Conservation (phyloP, 2,329 filamentous ascomycete species). For the Rasamsonia emersonii region DNA sequence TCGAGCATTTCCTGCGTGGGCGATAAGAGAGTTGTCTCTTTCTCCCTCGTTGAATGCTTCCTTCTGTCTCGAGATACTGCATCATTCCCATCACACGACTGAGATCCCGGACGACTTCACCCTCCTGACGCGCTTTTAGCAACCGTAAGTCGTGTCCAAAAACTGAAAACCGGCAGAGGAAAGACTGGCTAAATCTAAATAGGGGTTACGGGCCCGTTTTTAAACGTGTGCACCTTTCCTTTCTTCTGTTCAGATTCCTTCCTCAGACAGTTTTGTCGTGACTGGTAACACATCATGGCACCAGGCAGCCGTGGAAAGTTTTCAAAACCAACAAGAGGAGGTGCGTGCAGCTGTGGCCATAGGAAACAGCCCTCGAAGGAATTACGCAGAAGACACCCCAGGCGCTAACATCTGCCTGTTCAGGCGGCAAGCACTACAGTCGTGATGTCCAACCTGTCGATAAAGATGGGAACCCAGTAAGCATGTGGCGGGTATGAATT, state of each 20-base stretch:
- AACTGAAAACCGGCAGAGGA: too few species aligned
- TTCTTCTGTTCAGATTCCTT: neutral
- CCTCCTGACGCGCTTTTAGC: too few species aligned
- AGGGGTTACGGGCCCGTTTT: too few species aligned
- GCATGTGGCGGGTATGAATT: conserved; percentile 68
- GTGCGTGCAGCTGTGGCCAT: conserved; percentile 1
- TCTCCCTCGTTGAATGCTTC: neutral
- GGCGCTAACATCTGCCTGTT: neutral
- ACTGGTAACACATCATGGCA: conserved; percentile 6
- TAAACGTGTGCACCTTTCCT: too few species aligned
- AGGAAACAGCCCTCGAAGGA: neutral
- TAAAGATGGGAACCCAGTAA: conserved; percentile 76
- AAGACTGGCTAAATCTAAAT: too few species aligned
- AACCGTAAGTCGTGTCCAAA: too few species aligned
- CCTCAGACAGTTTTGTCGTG: neutral
- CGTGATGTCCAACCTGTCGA: conserved; percentile 82
- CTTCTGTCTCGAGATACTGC: too few species aligned
- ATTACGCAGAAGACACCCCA: neutral
- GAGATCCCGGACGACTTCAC: too few species aligned
- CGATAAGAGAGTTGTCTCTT: neutral
- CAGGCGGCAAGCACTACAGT: conserved; percentile 93
- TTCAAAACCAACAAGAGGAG: conserved; percentile 12
- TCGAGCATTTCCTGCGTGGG: neutral
- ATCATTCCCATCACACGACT: too few species aligned
- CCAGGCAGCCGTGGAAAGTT: conserved; percentile 12